Evolutionary conservation across 73 alveolate species (phyloP), one percentile per base, ranked within the genome.

Genomic region (Tetrahymena thermophila): DNA sequence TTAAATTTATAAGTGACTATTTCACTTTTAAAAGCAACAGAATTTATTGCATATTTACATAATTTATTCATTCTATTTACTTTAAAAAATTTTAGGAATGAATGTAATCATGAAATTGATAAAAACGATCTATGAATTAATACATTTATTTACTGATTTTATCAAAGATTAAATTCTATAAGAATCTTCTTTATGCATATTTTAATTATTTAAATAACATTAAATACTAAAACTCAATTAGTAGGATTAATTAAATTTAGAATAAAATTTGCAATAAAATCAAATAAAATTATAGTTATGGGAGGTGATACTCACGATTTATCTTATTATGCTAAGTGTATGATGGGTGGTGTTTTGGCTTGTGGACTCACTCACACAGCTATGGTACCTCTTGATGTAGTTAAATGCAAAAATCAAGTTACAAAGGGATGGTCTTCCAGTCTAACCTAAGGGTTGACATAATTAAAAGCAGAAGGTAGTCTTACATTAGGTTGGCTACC

Each of bases 321-420:
- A 58, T 40, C 94, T 96, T 97, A 97, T 93, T 97, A 97, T 95
- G 35, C 94, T 34, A 97, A 97, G 58, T 97, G 99, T 94, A 97
- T 97, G 99, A 34, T 97, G 34, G 99, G 99, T 34, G 99, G 99
- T 16, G 84, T 96, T 95, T 94, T 97, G 35, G 95, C 98, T 40
- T 98, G 99, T 96, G 99, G 98, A 11, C 89, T 98, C 40, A 98
- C 99, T 13, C 99, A 98, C 94, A 97, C 98, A 31, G 97, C 96
- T 35, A 96, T 97, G 37, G 94, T 94, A 85, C 98, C 98, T 35
- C 96, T 98, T 34, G 99, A 98, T 96, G 96, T 98, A 34, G 96
- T 96, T 93, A 98, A 98, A 56, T 97, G 98, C 97, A 96, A 97
- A 50, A 97, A 58, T 56, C 97, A 98, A 95, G 98, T n/a, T 28